Evolutionary conservation across 768 basidiomycete genomes (phyloP).

Genomic region (Mycena crocata): DNA sequence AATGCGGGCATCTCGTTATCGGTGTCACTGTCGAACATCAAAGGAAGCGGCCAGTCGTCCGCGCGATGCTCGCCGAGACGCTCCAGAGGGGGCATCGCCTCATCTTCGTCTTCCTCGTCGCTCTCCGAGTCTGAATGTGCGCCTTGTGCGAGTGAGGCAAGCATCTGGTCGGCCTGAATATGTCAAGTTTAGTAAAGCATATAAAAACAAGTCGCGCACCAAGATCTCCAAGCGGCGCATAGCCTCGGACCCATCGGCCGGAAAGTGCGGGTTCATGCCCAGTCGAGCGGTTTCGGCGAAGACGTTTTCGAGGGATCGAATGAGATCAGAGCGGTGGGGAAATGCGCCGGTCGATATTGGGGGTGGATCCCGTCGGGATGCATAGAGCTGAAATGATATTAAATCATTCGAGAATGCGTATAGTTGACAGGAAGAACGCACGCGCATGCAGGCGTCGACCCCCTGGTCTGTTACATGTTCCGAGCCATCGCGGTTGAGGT

Average conservation of each 20-base stretch:
- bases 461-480: slow-evolving; percentile 67
- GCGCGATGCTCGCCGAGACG: slow-evolving; percentile 27
- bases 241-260: slow-evolving; percentile 29
- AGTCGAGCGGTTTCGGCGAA: slow-evolving; percentile 35
- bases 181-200: background rate
- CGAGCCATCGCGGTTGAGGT: slow-evolving; percentile 75
- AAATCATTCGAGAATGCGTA: background rate
- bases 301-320: slow-evolving; percentile 30
- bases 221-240: slow-evolving; percentile 46
- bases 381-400: slow-evolving; percentile 19
- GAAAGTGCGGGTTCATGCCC: slow-evolving; percentile 25
- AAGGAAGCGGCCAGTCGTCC: slow-evolving; percentile 9
- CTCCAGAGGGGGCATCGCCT: slow-evolving; percentile 27
- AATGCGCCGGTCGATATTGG: background rate
- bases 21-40: slow-evolving; percentile 31
- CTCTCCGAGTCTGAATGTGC: slow-evolving; percentile 26
- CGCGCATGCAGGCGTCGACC: slow-evolving; percentile 64
- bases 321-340: slow-evolving; percentile 22
- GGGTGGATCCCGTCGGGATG: slow-evolving; percentile 11
- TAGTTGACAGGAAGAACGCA: slow-evolving; percentile 40
- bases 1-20: slow-evolving; percentile 51
- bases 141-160: slow-evolving; percentile 33
- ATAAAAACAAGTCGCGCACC: slow-evolving; percentile 25
- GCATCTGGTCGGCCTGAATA: slow-evolving; percentile 49
- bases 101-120: slow-evolving; percentile 21